A percentile compares a stretch with the other conserved stretches of the same genome.
Conservation (phyloP, 2,329 filamentous ascomycete genomes). For the Dichotomopilus funicola region DNA sequence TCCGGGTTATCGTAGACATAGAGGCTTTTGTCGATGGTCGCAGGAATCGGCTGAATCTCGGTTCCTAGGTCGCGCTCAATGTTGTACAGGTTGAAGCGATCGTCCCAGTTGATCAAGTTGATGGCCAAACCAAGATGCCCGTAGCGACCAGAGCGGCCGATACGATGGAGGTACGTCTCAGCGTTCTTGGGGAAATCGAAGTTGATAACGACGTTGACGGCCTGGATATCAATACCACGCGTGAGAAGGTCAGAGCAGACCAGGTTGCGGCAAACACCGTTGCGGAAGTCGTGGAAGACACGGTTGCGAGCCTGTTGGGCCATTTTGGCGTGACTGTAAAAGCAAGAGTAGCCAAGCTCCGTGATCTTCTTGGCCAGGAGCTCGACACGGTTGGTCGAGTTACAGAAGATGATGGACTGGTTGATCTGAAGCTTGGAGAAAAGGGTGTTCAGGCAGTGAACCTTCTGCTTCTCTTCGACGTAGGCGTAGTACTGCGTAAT, state of each 20-base stretch:
- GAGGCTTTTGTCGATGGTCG: slow-evolving; percentile 90
- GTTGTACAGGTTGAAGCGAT: slow-evolving; percentile 97
- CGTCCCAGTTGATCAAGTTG: slow-evolving; percentile 99
- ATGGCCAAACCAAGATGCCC: slow-evolving; percentile 96
- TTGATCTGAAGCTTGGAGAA: slow-evolving; percentile 99
- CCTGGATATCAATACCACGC: slow-evolving; percentile 98
- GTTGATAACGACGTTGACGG: slow-evolving; percentile 99
- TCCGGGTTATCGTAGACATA: slow-evolving; percentile 98
- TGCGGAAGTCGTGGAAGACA: slow-evolving; percentile 98
- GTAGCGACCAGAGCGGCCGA: slow-evolving; percentile 94
- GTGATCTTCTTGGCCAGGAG: slow-evolving; percentile 98
- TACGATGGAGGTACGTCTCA: slow-evolving; percentile 96
- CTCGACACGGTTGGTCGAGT: slow-evolving; percentile 97
- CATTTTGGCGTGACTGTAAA: slow-evolving; percentile 99
- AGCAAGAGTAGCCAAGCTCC: slow-evolving; percentile 97
- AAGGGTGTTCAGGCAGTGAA: slow-evolving; percentile 96
- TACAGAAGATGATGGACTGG: slow-evolving; percentile 99
- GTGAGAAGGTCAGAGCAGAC: slow-evolving; percentile 97
- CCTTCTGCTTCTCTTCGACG: slow-evolving; percentile 98
- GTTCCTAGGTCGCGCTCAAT: slow-evolving; percentile 97
- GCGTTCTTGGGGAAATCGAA: slow-evolving; percentile 99
- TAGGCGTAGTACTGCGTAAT: slow-evolving; percentile 99
- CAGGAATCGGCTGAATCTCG: slow-evolving; percentile 94
- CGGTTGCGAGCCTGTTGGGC: slow-evolving; percentile 93
- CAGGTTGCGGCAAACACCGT: slow-evolving; percentile 94